These are phyloP conservation scores for Stagonosporopsis chrysanthemi DNA, from an alignment of 2,329 filamentous ascomycete genomes.

Conservation along the genomic window DNA sequence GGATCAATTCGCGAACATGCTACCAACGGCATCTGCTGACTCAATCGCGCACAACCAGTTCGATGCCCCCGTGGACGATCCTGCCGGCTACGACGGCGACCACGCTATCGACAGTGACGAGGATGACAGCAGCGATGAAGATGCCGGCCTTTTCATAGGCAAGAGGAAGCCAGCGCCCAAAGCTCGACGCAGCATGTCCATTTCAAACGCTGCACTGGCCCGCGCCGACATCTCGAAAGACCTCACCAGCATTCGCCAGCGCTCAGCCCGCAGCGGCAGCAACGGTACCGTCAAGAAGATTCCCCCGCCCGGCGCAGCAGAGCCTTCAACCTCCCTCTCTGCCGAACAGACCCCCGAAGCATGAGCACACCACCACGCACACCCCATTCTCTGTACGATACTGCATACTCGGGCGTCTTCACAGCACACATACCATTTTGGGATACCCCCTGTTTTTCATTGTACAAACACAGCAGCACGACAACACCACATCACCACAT, in stretches of 20 bases:
- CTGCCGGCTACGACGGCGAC: conserved; percentile 51
- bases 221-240: conserved; percentile 38
- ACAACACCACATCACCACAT: conserved; percentile 11
- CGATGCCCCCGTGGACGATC: conserved; percentile 39
- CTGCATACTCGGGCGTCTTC: conserved; percentile 16
- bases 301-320: conserved; percentile 31
- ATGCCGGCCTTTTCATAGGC: conserved; percentile 50
- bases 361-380: not conserved
- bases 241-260: conserved; percentile 39
- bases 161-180: conserved; percentile 45
- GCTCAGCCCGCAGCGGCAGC: conserved; percentile 57
- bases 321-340: not conserved
- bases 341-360: conserved; percentile 12
- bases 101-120: conserved; percentile 54
- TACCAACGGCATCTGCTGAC: conserved; percentile 42
- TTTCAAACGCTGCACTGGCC: conserved; percentile 49
- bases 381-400: conserved; percentile 15
- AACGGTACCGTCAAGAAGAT: conserved; percentile 61
- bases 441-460: conserved; percentile 17
- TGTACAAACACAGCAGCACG: conserved; percentile 21
- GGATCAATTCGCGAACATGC: conserved; percentile 29
- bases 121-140: conserved; percentile 51
- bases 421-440: conserved; percentile 4
- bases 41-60: conserved; percentile 46
- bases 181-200: conserved; percentile 47